Conservation (phyloP, 2,329 filamentous ascomycete species). For the Aspergillus amoenus region DNA sequence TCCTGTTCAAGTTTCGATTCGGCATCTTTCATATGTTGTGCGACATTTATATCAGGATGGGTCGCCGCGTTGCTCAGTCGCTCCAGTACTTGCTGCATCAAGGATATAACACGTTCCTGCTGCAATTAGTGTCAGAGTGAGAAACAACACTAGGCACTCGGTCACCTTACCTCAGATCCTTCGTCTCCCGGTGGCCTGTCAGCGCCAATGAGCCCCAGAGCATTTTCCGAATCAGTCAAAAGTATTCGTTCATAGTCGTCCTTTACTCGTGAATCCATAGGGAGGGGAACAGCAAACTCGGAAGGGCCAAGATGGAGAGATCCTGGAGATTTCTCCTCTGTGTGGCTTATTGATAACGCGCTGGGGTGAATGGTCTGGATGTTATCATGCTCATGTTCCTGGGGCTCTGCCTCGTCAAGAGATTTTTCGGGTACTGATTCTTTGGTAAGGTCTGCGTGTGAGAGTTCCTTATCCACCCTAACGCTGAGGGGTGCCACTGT, state of each 20-base stretch:
- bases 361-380: constrained; percentile 41
- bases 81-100: constrained; percentile 35
- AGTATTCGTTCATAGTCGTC: constrained; percentile 42
- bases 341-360: constrained; percentile 30
- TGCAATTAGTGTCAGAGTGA: constrained; percentile 21
- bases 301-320: constrained; percentile 38
- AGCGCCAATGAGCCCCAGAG: constrained; percentile 29
- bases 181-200: constrained; percentile 17
- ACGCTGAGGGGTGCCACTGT: constrained; percentile 36
- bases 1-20: constrained; percentile 37
- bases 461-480: constrained; percentile 31
- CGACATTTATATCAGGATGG: constrained; percentile 47
- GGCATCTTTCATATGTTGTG: constrained; percentile 35
- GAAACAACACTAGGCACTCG: neutral
- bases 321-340: constrained; percentile 28
- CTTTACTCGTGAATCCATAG: constrained; percentile 46
- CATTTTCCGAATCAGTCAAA: constrained; percentile 26
- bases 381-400: constrained; percentile 28
- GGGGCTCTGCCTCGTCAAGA: constrained; percentile 26
- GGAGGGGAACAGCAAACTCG: constrained; percentile 43
- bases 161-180: constrained; percentile 27
- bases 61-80: constrained; percentile 44
- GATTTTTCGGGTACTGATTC: constrained; percentile 25
- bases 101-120: constrained; percentile 26
- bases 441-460: constrained; percentile 23